Percentiles rank a stretch among this genome's conserved stretches.
Evolutionary conservation across 257 asterid species (phyloP).

Genomic region (Coffea canephora): DNA sequence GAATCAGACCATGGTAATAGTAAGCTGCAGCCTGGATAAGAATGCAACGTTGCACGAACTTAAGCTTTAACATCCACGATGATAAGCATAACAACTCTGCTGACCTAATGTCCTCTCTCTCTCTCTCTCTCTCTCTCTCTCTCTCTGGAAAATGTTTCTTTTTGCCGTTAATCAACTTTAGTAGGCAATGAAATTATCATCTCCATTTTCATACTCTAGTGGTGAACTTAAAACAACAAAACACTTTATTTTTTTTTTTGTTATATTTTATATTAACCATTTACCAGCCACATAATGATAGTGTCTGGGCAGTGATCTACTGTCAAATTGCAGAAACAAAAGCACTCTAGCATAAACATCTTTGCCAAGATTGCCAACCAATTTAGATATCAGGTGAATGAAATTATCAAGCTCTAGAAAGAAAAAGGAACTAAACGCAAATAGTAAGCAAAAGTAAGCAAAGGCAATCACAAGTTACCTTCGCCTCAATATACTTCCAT

Average conservation of each 20-base stretch:
- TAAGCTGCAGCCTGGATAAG: conserved; percentile 80
- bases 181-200: background rate
- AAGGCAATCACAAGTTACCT: conserved; percentile 48
- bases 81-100: background rate
- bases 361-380: background rate
- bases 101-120: background rate
- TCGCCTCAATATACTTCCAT: conserved; percentile 90
- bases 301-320: background rate
- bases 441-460: background rate
- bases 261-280: too few relatives aligned
- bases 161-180: background rate
- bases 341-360: background rate
- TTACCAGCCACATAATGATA: background rate
- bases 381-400: too few relatives aligned
- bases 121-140: background rate
- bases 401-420: background rate
- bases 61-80: background rate
- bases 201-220: background rate
- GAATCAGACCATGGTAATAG: conserved; percentile 96
- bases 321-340: background rate
- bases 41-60: conserved; percentile 4
- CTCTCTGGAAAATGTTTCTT: background rate
- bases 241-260: too few relatives aligned
- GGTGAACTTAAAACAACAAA: background rate
- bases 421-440: background rate